A percentile compares a stretch with the other conserved stretches of the same genome.
phyloP scores from a whole-genome alignment of 352 stramenopile species.

The Phytopythium chamaehyphon region DNA sequence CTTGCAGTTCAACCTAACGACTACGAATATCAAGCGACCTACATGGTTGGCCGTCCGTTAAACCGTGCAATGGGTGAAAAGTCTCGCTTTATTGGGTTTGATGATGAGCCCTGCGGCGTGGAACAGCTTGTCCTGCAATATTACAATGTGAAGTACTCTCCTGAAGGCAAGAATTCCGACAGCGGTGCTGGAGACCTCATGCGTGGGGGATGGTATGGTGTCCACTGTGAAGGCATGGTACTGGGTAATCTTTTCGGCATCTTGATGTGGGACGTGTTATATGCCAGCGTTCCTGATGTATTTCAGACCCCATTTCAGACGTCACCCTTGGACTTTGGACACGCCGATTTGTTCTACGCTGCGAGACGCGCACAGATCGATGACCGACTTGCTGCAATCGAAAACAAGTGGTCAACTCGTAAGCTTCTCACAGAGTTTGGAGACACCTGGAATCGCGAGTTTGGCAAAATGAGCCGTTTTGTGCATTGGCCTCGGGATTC shows the following conservation, averaged over 20 bases:
- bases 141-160: constrained; percentile 33
- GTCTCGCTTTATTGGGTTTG: constrained; percentile 85
- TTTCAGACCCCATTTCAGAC: constrained; percentile 87
- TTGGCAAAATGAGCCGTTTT: constrained; percentile 60
- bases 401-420: constrained; percentile 29
- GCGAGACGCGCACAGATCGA: constrained; percentile 43
- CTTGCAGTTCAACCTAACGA: background rate
- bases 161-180: background rate
- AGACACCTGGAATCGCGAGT: constrained; percentile 32
- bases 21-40: constrained; percentile 39
- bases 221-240: constrained; percentile 80
- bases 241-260: constrained; percentile 78
- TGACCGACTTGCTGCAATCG: constrained; percentile 31
- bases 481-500: constrained; percentile 44
- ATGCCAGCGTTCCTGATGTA: constrained; percentile 68
- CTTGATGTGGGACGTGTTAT: constrained; percentile 88
- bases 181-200: background rate
- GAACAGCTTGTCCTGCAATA: constrained; percentile 85
- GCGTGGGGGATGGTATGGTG: constrained; percentile 69
- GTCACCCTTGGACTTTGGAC: constrained; percentile 67
- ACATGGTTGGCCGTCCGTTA: constrained; percentile 65
- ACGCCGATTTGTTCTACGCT: constrained; percentile 47
- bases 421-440: constrained; percentile 38
- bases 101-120: constrained; percentile 80
- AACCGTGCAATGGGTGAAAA: constrained; percentile 78